These are phyloP conservation scores for Ophiobolus disseminans DNA, from an alignment of 2,329 filamentous ascomycete species.

Conservation along the genomic window DNA sequence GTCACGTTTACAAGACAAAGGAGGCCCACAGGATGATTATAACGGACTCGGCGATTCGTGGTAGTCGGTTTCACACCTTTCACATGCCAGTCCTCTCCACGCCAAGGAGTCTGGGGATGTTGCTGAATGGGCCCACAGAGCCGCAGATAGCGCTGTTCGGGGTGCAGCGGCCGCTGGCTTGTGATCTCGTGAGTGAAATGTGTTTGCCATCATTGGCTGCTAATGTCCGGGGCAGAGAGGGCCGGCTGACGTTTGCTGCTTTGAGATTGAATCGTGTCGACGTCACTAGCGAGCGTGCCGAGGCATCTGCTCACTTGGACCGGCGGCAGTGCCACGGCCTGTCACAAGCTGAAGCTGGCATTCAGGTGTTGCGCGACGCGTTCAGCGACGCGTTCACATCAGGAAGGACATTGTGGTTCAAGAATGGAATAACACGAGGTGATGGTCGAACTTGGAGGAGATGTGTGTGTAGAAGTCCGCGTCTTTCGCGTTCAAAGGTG, in stretches of 20 bases:
- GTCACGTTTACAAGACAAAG: slow-evolving; percentile 30
- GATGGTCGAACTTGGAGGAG: too few relatives aligned
- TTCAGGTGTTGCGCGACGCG: slow-evolving; percentile 13
- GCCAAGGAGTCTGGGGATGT: slow-evolving; percentile 39
- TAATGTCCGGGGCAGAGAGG: not conserved
- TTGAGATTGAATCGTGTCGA: slow-evolving; percentile 27
- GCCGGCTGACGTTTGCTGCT: slow-evolving; percentile 33
- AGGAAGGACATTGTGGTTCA: too few relatives aligned
- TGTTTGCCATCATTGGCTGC: slow-evolving; percentile 36
- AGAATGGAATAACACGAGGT: too few relatives aligned
- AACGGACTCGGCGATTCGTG: slow-evolving; percentile 13
- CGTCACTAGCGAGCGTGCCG: slow-evolving; percentile 39
- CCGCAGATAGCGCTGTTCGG: slow-evolving; percentile 34
- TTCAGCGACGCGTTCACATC: too few relatives aligned
- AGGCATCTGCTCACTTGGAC: slow-evolving; percentile 34
- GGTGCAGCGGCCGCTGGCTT: slow-evolving; percentile 25
- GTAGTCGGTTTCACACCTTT: slow-evolving; percentile 35
- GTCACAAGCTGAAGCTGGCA: slow-evolving; percentile 23
- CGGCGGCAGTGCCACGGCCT: too few relatives aligned
- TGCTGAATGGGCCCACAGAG: slow-evolving; percentile 28
- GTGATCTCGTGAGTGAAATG: slow-evolving; percentile 42
- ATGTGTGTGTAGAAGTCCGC: too few relatives aligned
- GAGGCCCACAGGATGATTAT: slow-evolving; percentile 28
- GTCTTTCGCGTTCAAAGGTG: too few relatives aligned
- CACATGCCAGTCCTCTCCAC: slow-evolving; percentile 43